phyloP scores from a whole-genome alignment of 176 grass and related monocot genomes.

The Avena insularis region DNA sequence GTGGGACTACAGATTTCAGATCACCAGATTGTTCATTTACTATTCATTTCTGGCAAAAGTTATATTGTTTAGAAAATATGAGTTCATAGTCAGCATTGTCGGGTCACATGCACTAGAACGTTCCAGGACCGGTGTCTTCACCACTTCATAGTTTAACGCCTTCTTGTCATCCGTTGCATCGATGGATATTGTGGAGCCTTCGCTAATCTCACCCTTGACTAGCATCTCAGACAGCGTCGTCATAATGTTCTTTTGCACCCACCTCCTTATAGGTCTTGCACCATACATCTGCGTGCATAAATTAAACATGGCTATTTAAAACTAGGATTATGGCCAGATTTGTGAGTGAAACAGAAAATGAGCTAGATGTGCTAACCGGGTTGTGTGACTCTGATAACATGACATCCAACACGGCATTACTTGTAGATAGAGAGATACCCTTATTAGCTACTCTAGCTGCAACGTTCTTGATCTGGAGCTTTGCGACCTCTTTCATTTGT shows the following conservation, averaged over 20 bases:
- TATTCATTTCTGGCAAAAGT: no score
- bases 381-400: neutral
- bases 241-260: conserved; percentile 60
- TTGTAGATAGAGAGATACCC: neutral
- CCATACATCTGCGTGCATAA: conserved; percentile 30
- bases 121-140: neutral
- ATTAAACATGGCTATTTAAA: neutral
- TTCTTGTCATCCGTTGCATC: conserved; percentile 22
- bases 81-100: neutral
- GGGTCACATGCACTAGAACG: neutral
- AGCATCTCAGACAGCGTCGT: conserved; percentile 57
- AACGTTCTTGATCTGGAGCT: neutral
- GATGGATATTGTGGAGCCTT: conserved; percentile 34
- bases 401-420: neutral
- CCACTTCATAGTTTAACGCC: conserved; percentile 6
- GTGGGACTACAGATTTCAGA: no score
- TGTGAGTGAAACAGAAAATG: neutral
- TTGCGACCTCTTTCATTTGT: conserved; percentile 9
- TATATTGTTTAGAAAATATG: no score
- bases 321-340: neutral
- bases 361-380: neutral
- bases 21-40: no score
- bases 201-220: conserved; percentile 46
- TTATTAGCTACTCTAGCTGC: neutral
- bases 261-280: conserved; percentile 56